Evolutionary conservation across 2,329 filamentous ascomycete genomes (phyloP).

Genomic region (Thielaviopsis musarum): DNA sequence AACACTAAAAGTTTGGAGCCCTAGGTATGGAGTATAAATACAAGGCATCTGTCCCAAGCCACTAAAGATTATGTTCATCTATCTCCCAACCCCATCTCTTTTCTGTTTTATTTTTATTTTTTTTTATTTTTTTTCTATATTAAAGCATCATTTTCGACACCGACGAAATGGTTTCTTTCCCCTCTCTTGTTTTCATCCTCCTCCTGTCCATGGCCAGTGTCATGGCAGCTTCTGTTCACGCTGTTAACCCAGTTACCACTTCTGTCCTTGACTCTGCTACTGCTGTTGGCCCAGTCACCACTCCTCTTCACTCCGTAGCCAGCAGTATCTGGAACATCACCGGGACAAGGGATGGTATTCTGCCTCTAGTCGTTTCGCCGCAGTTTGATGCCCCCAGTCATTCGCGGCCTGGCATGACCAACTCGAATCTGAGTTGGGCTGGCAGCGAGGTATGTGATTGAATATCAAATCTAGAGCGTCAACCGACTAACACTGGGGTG

Average conservation of each 20-base stretch:
- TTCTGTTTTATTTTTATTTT: neutral
- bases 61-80: neutral
- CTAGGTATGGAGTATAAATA: no score
- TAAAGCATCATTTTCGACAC: neutral
- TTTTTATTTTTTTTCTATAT: no score
- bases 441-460: neutral
- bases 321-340: neutral
- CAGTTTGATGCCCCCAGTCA: neutral
- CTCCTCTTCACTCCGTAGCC: slow-evolving; percentile 11
- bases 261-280: neutral
- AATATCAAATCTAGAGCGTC: neutral
- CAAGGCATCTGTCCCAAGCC: no score
- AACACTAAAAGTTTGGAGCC: no score
- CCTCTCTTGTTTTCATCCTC: neutral
- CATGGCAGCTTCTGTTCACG: no score
- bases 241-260: neutral
- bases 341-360: neutral
- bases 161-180: neutral
- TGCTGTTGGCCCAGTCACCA: neutral
- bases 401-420: neutral
- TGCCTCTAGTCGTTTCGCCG: neutral
- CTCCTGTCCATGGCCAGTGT: no score
- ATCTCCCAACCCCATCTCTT: neutral
- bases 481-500: neutral
- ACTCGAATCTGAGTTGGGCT: neutral